These are phyloP conservation scores for Arthrinium puccinioides DNA, from an alignment of 2,329 filamentous ascomycete species.

Conservation along the genomic window DNA sequence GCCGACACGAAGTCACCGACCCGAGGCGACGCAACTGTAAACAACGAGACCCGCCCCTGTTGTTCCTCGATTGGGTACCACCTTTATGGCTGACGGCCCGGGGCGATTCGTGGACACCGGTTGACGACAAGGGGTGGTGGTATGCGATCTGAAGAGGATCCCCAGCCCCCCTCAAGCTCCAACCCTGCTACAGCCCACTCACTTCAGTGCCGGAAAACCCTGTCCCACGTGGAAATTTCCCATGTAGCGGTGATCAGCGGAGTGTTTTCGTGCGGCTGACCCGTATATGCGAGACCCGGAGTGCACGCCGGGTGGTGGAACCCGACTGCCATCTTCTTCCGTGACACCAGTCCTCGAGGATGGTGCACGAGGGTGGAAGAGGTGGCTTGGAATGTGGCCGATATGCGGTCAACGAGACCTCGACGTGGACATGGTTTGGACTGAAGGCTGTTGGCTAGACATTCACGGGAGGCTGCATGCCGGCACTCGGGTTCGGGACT, in stretches of 20 bases:
- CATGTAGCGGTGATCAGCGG: not conserved
- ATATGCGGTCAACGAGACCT: not conserved
- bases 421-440: not conserved
- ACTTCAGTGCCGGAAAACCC: not conserved
- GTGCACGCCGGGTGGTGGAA: not conserved
- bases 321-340: not conserved
- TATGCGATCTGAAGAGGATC: too few species aligned
- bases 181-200: not conserved
- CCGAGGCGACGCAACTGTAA: too few species aligned
- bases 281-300: not conserved
- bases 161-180: too few species aligned
- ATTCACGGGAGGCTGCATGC: not conserved
- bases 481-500: not conserved
- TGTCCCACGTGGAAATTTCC: not conserved
- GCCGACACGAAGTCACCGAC: too few species aligned
- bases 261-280: slow-evolving; percentile 1
- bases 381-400: not conserved
- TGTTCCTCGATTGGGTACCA: not conserved
- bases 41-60: too few species aligned
- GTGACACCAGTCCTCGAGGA: not conserved
- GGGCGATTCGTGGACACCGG: not conserved
- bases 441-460: not conserved
- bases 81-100: not conserved
- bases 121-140: not conserved
- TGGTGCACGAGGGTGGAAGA: too few species aligned